phyloP scores from a whole-genome alignment of 805 yeast species.

The Cyberlindnera suaveolens region DNA sequence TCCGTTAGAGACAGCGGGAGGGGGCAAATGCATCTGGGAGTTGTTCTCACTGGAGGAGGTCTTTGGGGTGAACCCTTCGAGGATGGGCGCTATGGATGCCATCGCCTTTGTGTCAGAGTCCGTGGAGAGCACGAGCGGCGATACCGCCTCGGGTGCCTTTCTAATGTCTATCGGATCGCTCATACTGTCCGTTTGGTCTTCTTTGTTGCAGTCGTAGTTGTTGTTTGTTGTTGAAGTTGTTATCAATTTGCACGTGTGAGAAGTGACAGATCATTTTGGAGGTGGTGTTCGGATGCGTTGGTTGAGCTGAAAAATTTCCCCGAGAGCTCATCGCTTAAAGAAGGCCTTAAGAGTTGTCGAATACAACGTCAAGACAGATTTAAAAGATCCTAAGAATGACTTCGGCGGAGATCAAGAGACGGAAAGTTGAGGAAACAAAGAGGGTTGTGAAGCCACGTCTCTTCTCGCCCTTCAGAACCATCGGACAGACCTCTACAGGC shows the following conservation, averaged over 20 bases:
- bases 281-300: conserved; percentile 1
- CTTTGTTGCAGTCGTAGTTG: background rate
- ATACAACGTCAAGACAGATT: background rate
- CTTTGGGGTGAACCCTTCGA: conserved; percentile 69
- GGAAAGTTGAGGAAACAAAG: conserved; percentile 8
- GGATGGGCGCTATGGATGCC: conserved; percentile 74
- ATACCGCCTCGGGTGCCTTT: conserved; percentile 20
- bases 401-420: conserved; percentile 13
- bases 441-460: conserved; percentile 40
- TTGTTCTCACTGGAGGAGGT: conserved; percentile 48
- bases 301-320: background rate
- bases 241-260: too few species aligned
- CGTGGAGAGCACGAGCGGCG: conserved; percentile 25
- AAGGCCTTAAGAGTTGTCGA: background rate
- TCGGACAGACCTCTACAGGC: conserved; percentile 87
- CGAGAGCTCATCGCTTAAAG: conserved; percentile 4
- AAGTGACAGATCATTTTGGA: too few species aligned
- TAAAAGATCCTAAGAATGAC: conserved; percentile 4
- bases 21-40: conserved; percentile 19
- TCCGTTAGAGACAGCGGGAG: conserved; percentile 14
- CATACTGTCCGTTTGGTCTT: conserved; percentile 12
- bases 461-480: conserved; percentile 80
- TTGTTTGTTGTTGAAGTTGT: too few species aligned
- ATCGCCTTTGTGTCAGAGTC: conserved; percentile 48
- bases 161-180: conserved; percentile 20